A percentile compares a stretch with the other conserved stretches of the same genome.
phyloP scores from a whole-genome alignment of 2,329 filamentous ascomycete species.

The Ilyonectria robusta region DNA sequence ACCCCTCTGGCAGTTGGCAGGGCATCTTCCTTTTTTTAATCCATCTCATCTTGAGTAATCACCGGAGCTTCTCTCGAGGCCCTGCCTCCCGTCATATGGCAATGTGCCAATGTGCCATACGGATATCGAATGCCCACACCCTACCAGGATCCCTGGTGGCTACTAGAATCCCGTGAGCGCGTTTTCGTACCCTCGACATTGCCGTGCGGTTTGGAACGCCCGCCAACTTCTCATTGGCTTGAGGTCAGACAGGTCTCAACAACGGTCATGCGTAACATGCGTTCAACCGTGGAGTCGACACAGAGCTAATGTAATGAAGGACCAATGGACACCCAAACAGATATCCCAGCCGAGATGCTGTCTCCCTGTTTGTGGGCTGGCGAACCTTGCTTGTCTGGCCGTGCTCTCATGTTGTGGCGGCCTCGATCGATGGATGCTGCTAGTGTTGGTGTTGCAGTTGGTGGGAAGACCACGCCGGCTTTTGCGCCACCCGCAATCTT shows the following conservation, averaged over 20 bases:
- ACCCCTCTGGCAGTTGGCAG: slow-evolving; percentile 8
- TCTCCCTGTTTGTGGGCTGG: slow-evolving; percentile 31
- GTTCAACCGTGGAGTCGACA: slow-evolving; percentile 63
- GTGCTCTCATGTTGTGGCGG: slow-evolving; percentile 35
- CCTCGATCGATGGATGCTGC: slow-evolving; percentile 34
- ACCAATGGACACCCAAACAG: slow-evolving; percentile 57
- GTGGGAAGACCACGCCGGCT: slow-evolving; percentile 25
- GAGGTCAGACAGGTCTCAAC: slow-evolving; percentile 55
- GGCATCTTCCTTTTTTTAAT: slow-evolving; percentile 17
- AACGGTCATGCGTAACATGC: slow-evolving; percentile 70
- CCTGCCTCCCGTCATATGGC: slow-evolving; percentile 32
- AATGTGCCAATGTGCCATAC: slow-evolving; percentile 24
- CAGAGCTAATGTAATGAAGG: slow-evolving; percentile 61
- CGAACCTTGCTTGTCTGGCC: slow-evolving; percentile 29
- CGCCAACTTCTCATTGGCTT: slow-evolving; percentile 56
- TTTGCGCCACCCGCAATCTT: slow-evolving; percentile 32
- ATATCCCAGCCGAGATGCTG: slow-evolving; percentile 58
- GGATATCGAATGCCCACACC: slow-evolving; percentile 29
- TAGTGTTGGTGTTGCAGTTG: slow-evolving; percentile 11
- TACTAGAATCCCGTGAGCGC: slow-evolving; percentile 29
- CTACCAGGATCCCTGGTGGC: slow-evolving; percentile 32
- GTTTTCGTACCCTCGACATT: slow-evolving; percentile 30
- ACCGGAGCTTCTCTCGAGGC: slow-evolving; percentile 26
- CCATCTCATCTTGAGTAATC: slow-evolving; percentile 42
- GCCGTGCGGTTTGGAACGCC: slow-evolving; percentile 30